phyloP scores from a whole-genome alignment of 495 filamentous ascomycete species.

The Melanomma pulvis-pyrius region DNA sequence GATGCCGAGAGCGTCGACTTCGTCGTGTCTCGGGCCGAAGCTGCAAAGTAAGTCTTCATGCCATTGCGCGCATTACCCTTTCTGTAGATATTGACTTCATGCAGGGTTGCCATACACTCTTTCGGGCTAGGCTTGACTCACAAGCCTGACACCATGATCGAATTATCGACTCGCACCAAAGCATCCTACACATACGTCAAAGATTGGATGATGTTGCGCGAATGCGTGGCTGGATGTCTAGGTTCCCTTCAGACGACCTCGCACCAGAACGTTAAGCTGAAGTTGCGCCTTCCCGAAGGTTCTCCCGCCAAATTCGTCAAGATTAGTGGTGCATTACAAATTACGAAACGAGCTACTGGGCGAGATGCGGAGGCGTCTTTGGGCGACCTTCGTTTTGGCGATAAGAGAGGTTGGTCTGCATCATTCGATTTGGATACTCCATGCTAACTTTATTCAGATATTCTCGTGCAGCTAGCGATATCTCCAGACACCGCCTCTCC shows the following conservation, averaged over 20 bases:
- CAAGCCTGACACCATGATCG: conserved; percentile 99
- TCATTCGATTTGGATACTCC: conserved; percentile 2
- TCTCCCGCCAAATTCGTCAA: conserved; percentile 98
- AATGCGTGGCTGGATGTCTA: conserved; percentile 93
- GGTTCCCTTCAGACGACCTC: conserved; percentile 93
- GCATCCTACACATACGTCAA: conserved; percentile 98
- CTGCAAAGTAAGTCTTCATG: conserved; percentile 80
- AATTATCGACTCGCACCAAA: conserved; percentile 92
- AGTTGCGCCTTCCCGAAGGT: conserved; percentile 90
- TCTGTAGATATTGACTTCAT: conserved; percentile 17
- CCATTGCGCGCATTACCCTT: background rate
- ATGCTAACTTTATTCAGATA: conserved; percentile 57
- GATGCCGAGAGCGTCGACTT: conserved; percentile 97
- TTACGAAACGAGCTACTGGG: conserved; percentile 96
- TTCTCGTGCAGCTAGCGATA: conserved; percentile 93
- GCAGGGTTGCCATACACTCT: conserved; percentile 89
- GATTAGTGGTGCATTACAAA: conserved; percentile 94
- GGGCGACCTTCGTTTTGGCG: conserved; percentile 92
- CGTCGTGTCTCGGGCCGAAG: conserved; percentile 95
- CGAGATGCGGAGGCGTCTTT: conserved; percentile 91
- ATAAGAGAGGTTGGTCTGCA: conserved; percentile 70
- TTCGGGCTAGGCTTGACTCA: conserved; percentile 96
- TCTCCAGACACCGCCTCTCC: conserved; percentile 83
- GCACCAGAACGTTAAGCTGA: conserved; percentile 98
- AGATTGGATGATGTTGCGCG: conserved; percentile 99